phyloP scores from a whole-genome alignment of 108 stramenopile genomes.

The Schizochytrium sp. region DNA sequence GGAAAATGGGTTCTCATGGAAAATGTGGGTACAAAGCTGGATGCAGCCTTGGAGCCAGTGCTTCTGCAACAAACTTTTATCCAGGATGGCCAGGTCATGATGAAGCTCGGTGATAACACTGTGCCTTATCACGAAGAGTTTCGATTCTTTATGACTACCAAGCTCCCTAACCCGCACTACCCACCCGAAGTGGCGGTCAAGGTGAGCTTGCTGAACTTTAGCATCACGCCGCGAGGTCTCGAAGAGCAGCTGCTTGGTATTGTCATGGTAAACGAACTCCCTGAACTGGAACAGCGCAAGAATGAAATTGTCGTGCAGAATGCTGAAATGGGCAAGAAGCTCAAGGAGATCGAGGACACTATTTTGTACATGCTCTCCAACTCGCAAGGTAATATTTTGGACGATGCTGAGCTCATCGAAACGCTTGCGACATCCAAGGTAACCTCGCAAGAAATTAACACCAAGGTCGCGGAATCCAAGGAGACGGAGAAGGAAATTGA shows the following conservation, averaged over 20 bases:
- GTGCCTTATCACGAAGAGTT: slow-evolving; percentile 57
- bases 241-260: slow-evolving; percentile 52
- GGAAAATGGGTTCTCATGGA: slow-evolving; percentile 61
- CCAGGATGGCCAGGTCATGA: slow-evolving; percentile 61
- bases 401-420: slow-evolving; percentile 40
- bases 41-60: slow-evolving; percentile 59
- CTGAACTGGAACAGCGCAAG: slow-evolving; percentile 54
- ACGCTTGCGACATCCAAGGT: slow-evolving; percentile 46
- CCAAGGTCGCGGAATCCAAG: slow-evolving; percentile 49
- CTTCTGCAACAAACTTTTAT: slow-evolving; percentile 58
- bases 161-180: slow-evolving; percentile 50
- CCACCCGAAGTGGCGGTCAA: slow-evolving; percentile 51
- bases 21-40: slow-evolving; percentile 53
- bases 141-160: slow-evolving; percentile 54
- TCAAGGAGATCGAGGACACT: slow-evolving; percentile 48
- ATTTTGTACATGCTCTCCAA: slow-evolving; percentile 47
- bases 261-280: slow-evolving; percentile 48
- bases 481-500: slow-evolving; percentile 46
- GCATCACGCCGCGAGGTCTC: slow-evolving; percentile 50
- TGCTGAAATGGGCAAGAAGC: slow-evolving; percentile 34
- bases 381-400: slow-evolving; percentile 50
- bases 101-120: slow-evolving; percentile 54
- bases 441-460: slow-evolving; percentile 35
- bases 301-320: slow-evolving; percentile 35
- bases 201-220: slow-evolving; percentile 49